A percentile compares a stretch with the other conserved stretches of the same genome.
Evolutionary conservation across 2,329 filamentous ascomycete species (phyloP).

Genomic region (Thermoascus crustaceus): DNA sequence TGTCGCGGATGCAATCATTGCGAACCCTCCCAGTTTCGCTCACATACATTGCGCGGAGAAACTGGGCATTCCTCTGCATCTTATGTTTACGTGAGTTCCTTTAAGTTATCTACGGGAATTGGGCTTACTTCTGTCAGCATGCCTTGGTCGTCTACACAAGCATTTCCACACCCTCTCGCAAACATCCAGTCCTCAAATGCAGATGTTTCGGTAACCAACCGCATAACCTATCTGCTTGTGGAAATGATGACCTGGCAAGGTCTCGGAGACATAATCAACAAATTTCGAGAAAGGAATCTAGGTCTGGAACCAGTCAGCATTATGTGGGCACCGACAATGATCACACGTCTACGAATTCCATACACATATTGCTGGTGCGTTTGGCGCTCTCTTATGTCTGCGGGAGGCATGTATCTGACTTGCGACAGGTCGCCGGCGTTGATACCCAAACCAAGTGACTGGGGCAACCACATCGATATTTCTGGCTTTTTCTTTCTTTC

Average conservation of each 20-base stretch:
- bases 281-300: constrained; percentile 66
- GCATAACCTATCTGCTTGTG: constrained; percentile 72
- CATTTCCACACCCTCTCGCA: constrained; percentile 78
- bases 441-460: constrained; percentile 71
- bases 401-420: too few species aligned
- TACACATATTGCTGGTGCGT: constrained; percentile 80
- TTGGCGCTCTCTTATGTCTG: neutral
- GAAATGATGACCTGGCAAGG: constrained; percentile 94
- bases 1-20: constrained; percentile 80
- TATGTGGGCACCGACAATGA: constrained; percentile 73
- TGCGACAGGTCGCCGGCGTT: constrained; percentile 58
- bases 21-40: constrained; percentile 71
- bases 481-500: constrained; percentile 72
- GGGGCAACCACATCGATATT: constrained; percentile 62
- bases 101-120: neutral
- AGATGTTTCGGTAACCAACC: constrained; percentile 70
- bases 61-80: constrained; percentile 65
- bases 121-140: constrained; percentile 46
- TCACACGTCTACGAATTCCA: constrained; percentile 67
- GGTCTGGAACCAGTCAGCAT: constrained; percentile 70
- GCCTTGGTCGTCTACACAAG: constrained; percentile 81
- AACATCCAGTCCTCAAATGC: constrained; percentile 71
- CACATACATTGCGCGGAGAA: constrained; percentile 74
- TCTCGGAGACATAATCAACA: constrained; percentile 82
- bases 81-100: constrained; percentile 74